Percentiles rank a stretch among this genome's conserved stretches.
Evolutionary conservation across 2,329 filamentous ascomycete species (phyloP).

Genomic region (Apiospora aurea): DNA sequence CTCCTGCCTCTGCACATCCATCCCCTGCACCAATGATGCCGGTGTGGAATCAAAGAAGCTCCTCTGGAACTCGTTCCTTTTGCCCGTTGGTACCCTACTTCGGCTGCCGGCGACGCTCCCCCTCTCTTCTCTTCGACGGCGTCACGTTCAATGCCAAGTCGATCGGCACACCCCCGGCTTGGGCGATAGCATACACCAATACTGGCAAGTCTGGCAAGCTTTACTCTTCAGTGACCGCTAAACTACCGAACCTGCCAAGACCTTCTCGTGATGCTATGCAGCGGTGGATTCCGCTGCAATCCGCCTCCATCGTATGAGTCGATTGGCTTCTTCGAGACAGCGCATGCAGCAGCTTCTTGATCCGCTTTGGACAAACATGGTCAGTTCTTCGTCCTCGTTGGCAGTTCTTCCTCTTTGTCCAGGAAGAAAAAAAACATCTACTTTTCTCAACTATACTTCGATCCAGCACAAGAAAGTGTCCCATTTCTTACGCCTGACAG

Average conservation of each 20-base stretch:
- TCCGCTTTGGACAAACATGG: constrained; percentile 10
- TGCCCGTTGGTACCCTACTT: neutral
- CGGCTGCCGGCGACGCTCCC: neutral
- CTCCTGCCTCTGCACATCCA: neutral
- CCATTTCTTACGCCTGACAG: neutral
- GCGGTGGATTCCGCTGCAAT: neutral
- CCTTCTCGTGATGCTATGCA: neutral
- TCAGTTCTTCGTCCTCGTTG: neutral
- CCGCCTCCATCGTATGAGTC: neutral
- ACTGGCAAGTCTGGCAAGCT: neutral
- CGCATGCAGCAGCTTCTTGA: neutral
- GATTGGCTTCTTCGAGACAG: constrained; percentile 6
- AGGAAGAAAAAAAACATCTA: neutral
- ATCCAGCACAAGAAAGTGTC: neutral
- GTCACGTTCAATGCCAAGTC: neutral
- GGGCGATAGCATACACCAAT: neutral
- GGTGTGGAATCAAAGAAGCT: neutral
- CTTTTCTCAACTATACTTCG: neutral
- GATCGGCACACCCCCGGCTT: neutral
- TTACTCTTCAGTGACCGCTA: neutral
- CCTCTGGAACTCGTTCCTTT: neutral
- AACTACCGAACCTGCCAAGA: constrained; percentile 2
- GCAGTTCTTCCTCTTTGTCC: neutral
- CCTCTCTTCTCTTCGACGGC: neutral
- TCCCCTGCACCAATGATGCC: constrained; percentile 7